Percentiles rank a stretch among this genome's conserved stretches.
phyloP scores from a whole-genome alignment of 495 filamentous ascomycete species.

The Penicillium mononematosum region DNA sequence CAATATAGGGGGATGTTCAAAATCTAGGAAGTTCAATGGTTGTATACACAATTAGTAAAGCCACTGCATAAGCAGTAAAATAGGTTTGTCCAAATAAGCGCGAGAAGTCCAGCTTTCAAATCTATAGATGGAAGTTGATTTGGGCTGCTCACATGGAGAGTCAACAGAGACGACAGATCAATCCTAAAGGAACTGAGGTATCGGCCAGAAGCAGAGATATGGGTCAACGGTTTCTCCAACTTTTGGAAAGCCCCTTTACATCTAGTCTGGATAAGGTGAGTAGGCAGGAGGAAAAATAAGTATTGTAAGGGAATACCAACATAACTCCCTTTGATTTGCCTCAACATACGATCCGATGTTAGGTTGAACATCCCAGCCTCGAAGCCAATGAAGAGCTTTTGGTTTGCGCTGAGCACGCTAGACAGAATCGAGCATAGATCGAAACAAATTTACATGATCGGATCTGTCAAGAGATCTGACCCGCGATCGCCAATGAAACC shows the following conservation, averaged over 20 bases:
- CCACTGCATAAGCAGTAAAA: neutral
- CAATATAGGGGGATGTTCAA: neutral
- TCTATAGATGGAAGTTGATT: neutral
- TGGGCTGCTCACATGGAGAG: neutral
- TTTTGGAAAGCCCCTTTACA: neutral
- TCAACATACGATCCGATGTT: neutral
- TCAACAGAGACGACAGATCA: neutral
- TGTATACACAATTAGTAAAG: neutral
- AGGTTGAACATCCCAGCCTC: neutral
- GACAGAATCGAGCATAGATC: neutral
- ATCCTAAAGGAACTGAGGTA: too few species aligned
- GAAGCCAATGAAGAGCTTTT: neutral
- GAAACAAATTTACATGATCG: neutral
- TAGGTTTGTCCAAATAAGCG: too few species aligned
- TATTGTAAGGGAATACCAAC: neutral
- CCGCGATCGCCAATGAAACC: slow-evolving; percentile 18
- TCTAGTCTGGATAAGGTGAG: neutral
- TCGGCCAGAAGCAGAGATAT: neutral
- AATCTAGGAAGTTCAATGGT: neutral
- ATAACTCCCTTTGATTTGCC: neutral
- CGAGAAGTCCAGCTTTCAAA: neutral
- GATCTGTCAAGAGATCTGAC: slow-evolving; percentile 2
- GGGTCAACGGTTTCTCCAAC: neutral
- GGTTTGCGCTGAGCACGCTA: neutral
- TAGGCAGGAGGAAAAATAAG: neutral